Base-by-base conservation (phyloP, 2,329 filamentous ascomycete species). In the Exophiala dermatitidis region DNA sequence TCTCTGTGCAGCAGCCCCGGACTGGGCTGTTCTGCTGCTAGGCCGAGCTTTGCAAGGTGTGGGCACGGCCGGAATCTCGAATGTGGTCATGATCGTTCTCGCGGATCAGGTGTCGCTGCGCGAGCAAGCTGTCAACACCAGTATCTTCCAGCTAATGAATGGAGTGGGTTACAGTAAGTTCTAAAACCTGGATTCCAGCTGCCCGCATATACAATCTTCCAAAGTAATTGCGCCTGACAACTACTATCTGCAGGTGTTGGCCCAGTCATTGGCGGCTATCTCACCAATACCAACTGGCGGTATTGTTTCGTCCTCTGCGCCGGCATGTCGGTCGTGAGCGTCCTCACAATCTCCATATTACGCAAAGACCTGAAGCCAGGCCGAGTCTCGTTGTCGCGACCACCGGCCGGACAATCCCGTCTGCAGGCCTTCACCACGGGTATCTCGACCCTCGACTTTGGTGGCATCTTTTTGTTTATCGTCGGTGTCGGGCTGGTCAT, bases 41-140 rank as follows among this genome's bases (percentile, higher is more conserved):
- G 77, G 77, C 6, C 70, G 77, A 52, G 75, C 74, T 0, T 65
- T 80, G 43, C 70, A 75, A 30, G 77, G 77, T 50, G 61, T 78
- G 0, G 77, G 76, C 3, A 69, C 69, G 9, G 76, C 75, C 31
- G 77, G 77, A 28, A 72, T 79, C 55, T 83, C 86, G 62, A 79
- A 79, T 53, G 82, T 77, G 74, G 61, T 67, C 65, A 26, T 77
- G 76, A 42, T 75, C 73, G 29, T 72, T 75, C 43, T 64, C 74
- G 37, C 77, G 76, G 56, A 67, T 77, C 26, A 67, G 70, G 12
- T 69, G 66, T 53, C 72, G 68, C 10, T 86, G 4, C 69, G 74
- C 43, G 82, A 85, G 56, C 83, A 82, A 50, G 77, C 81, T 1
- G 76, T 75, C 59, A 85, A 83, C 59, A 83, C 78, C 70, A 78